Percentiles rank a stretch among this genome's conserved stretches.
Evolutionary conservation across 352 stramenopile genomes (phyloP).

Genomic region (Stramenopiles sp.): DNA sequence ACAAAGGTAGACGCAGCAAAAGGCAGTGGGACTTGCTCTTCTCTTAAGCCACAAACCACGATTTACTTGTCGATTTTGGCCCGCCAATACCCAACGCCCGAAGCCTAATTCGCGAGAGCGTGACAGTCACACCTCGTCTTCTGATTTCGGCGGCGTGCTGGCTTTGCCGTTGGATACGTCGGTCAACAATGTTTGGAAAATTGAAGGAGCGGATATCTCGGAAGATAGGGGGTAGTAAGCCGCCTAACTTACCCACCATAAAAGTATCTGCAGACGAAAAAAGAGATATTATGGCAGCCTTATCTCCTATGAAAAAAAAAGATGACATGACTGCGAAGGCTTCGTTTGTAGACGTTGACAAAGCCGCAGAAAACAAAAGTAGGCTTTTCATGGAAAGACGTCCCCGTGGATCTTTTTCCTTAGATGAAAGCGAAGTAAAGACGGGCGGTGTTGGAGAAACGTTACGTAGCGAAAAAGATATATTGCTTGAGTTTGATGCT

Average conservation of each 20-base stretch:
- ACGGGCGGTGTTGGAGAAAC: not conserved
- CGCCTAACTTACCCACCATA: not conserved
- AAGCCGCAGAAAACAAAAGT: not conserved
- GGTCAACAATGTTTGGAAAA: not conserved
- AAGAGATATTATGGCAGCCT: not conserved
- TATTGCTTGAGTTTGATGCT: not conserved
- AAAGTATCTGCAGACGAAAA: not conserved
- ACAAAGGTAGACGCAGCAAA: no score
- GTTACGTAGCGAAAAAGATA: not conserved
- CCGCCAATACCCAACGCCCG: no score
- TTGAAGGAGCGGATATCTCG: not conserved
- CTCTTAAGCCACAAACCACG: no score
- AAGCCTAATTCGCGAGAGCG: no score
- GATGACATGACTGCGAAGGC: not conserved
- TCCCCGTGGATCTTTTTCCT: not conserved
- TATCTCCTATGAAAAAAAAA: not conserved
- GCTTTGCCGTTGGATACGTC: no score
- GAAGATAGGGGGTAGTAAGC: not conserved
- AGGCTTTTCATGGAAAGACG: not conserved
- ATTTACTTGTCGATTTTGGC: no score
- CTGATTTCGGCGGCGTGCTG: no score
- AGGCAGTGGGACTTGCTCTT: no score
- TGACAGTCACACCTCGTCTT: no score
- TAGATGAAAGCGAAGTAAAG: conserved; percentile 1
- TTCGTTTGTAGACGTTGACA: not conserved